Conservation (phyloP, 2,329 filamentous ascomycete genomes). For the Colletotrichum sp. region DNA sequence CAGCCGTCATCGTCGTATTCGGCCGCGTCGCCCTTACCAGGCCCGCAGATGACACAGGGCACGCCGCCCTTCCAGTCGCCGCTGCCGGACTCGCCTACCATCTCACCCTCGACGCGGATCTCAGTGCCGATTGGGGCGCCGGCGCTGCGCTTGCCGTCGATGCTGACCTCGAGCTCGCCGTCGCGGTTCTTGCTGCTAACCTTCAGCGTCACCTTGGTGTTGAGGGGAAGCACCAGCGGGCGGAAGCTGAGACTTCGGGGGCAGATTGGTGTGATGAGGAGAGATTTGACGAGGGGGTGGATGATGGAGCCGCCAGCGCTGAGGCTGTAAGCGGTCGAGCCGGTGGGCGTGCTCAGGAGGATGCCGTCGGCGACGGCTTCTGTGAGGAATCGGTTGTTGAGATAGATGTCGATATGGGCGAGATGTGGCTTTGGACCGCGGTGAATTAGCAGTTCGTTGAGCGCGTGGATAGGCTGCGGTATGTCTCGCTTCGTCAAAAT, state of each 20-base stretch:
- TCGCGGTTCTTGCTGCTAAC: constrained; percentile 83
- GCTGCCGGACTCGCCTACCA: constrained; percentile 60
- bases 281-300: constrained; percentile 86
- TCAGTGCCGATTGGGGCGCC: constrained; percentile 80
- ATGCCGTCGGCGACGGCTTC: constrained; percentile 96
- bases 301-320: constrained; percentile 92
- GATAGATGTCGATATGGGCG: constrained; percentile 88
- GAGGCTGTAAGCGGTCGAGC: constrained; percentile 94
- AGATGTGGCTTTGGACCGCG: constrained; percentile 89
- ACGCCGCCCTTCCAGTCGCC: constrained; percentile 76
- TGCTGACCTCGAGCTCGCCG: constrained; percentile 77
- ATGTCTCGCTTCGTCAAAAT: constrained; percentile 10
- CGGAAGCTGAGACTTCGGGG: constrained; percentile 91
- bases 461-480: constrained; percentile 66
- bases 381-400: constrained; percentile 88
- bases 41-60: constrained; percentile 82
- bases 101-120: constrained; percentile 86
- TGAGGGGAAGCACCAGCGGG: constrained; percentile 85
- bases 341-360: constrained; percentile 91
- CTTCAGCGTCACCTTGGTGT: constrained; percentile 81
- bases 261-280: constrained; percentile 93
- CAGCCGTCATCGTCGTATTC: constrained; percentile 83
- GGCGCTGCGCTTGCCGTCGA: constrained; percentile 75
- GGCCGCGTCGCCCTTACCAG: constrained; percentile 46
- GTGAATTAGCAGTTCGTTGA: constrained; percentile 96